phyloP scores from a whole-genome alignment of 768 basidiomycete species.

The Filobasidium wieringae region DNA sequence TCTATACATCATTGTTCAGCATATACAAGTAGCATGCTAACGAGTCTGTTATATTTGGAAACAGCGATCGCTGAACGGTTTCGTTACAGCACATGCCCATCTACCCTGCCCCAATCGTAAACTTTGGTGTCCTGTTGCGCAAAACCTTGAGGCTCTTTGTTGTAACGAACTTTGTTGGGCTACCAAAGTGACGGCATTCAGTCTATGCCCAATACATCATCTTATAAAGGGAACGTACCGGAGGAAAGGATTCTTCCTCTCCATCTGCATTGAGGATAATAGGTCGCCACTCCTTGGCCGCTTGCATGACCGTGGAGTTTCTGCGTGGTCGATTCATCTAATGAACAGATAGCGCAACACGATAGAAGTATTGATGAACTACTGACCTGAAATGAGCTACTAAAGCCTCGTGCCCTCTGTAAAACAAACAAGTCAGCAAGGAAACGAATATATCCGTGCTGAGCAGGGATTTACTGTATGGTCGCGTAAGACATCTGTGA shows the following conservation, averaged over 20 bases:
- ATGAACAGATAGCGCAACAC: neutral
- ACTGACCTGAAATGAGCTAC: slow-evolving; percentile 34
- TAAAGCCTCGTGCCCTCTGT: slow-evolving; percentile 29
- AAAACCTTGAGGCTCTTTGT: too few relatives aligned
- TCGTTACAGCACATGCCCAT: too few relatives aligned
- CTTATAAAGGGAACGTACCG: too few relatives aligned
- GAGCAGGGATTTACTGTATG: slow-evolving; percentile 23
- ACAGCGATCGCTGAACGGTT: too few relatives aligned
- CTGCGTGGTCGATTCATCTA: slow-evolving; percentile 15
- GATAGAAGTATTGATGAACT: neutral
- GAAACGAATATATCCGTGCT: neutral
- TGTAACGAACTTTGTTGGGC: too few relatives aligned
- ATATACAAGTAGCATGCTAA: too few relatives aligned
- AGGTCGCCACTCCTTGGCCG: slow-evolving; percentile 31
- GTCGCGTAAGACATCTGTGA: slow-evolving; percentile 33
- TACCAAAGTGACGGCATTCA: neutral
- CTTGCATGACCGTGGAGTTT: slow-evolving; percentile 33
- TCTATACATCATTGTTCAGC: too few relatives aligned
- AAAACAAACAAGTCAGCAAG: neutral
- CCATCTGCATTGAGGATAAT: neutral
- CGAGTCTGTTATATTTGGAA: too few relatives aligned
- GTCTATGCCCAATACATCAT: too few relatives aligned
- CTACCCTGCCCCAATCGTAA: too few relatives aligned
- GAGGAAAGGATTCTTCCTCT: neutral
- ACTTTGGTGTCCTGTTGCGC: too few relatives aligned